These are phyloP conservation scores for Coniosporium tulheliwenetii DNA, from an alignment of 2,329 filamentous ascomycete genomes.

Conservation along the genomic window DNA sequence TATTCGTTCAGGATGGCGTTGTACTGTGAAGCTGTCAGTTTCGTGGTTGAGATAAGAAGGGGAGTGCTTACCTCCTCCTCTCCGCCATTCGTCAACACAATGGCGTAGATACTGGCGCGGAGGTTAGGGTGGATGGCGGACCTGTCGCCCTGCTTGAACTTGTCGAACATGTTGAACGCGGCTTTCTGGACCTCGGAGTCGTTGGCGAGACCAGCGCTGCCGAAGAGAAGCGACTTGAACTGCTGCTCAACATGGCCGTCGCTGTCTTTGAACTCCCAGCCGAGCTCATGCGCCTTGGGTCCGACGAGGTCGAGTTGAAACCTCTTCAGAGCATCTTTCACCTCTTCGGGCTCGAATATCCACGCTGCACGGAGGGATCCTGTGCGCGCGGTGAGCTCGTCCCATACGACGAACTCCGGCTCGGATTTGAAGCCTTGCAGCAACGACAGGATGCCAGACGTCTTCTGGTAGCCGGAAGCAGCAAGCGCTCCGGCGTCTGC, in stretches of 20 bases:
- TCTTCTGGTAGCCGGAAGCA: slow-evolving; percentile 83
- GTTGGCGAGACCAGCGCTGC: slow-evolving; percentile 62
- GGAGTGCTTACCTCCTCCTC: slow-evolving; percentile 50
- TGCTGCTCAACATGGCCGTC: slow-evolving; percentile 88
- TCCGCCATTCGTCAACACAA: slow-evolving; percentile 70
- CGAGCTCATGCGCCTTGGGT: slow-evolving; percentile 68
- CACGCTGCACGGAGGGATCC: slow-evolving; percentile 69
- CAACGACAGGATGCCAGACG: slow-evolving; percentile 72
- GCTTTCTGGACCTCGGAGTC: slow-evolving; percentile 66
- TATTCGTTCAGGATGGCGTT: slow-evolving; percentile 62
- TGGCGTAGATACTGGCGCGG: slow-evolving; percentile 69
- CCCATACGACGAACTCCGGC: slow-evolving; percentile 86
- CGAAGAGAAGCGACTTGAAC: slow-evolving; percentile 86
- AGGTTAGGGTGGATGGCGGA: slow-evolving; percentile 84
- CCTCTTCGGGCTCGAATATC: slow-evolving; percentile 67
- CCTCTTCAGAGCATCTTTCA: slow-evolving; percentile 60
- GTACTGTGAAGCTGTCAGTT: slow-evolving; percentile 37
- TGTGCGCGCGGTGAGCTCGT: slow-evolving; percentile 70
- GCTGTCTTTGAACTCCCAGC: slow-evolving; percentile 71
- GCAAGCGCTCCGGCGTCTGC: slow-evolving; percentile 75
- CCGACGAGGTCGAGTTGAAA: slow-evolving; percentile 70
- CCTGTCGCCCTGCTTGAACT: slow-evolving; percentile 65
- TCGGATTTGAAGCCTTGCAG: slow-evolving; percentile 72
- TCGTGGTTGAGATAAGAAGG: neutral
- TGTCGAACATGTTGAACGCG: slow-evolving; percentile 79